Conservation (phyloP, 2,329 filamentous ascomycete genomes). For the Pyricularia grisea region DNA sequence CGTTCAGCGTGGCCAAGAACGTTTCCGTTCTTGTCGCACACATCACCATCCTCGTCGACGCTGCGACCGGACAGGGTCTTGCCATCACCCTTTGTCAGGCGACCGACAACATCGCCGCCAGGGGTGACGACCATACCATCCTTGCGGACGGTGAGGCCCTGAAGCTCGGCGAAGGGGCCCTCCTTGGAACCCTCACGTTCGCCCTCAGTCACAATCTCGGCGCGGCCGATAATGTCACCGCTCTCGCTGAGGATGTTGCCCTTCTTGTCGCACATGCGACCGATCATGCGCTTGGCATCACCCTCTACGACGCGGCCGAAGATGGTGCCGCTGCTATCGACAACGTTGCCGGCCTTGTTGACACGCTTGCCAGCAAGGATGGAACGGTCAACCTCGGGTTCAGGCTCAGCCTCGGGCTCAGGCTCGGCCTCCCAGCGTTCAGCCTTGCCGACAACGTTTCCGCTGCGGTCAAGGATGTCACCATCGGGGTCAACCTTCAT, state of each 20-base stretch:
- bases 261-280: constrained; percentile 62
- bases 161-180: constrained; percentile 59
- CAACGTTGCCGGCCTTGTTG: constrained; percentile 59
- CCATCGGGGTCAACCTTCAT: constrained; percentile 60
- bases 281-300: constrained; percentile 51
- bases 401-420: constrained; percentile 31
- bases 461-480: constrained; percentile 57
- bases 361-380: constrained; percentile 60
- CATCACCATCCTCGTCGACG: constrained; percentile 76
- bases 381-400: constrained; percentile 45
- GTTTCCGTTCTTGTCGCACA: constrained; percentile 67
- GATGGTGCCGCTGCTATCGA: constrained; percentile 43
- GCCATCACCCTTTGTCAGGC: constrained; percentile 59
- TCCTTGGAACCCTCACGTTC: constrained; percentile 55
- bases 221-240: constrained; percentile 60
- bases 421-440: constrained; percentile 53
- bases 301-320: constrained; percentile 61
- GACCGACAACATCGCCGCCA: constrained; percentile 62
- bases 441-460: constrained; percentile 56
- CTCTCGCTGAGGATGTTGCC: constrained; percentile 64
- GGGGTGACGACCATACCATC: constrained; percentile 59
- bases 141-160: constrained; percentile 56
- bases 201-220: constrained; percentile 58
- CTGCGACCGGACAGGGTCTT: constrained; percentile 63
- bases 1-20: constrained; percentile 47